A percentile compares a stretch with the other conserved stretches of the same genome.
Conservation (phyloP, 768 basidiomycete genomes). For the Russula sp. region DNA sequence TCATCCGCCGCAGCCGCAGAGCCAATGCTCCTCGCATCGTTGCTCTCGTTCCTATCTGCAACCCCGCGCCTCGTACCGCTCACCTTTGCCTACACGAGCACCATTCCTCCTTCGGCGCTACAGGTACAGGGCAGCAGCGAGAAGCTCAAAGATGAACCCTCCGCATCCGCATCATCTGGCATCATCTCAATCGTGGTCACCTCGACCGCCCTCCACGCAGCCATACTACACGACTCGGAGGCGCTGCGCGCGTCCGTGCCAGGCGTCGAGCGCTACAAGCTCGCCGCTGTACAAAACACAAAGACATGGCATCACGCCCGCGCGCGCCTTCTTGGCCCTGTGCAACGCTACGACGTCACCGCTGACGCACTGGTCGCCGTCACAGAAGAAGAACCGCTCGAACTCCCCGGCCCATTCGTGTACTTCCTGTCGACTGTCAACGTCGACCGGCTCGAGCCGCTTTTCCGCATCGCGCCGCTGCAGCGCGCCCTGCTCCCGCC, state of each 20-base stretch:
- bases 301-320: slow-evolving; percentile 59
- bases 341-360: slow-evolving; percentile 56
- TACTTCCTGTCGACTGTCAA: slow-evolving; percentile 83
- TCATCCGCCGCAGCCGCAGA: slow-evolving; percentile 6
- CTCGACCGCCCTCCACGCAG: slow-evolving; percentile 80
- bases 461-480: slow-evolving; percentile 71
- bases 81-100: slow-evolving; percentile 46
- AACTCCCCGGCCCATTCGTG: slow-evolving; percentile 67
- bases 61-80: slow-evolving; percentile 33
- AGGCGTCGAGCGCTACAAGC: slow-evolving; percentile 78
- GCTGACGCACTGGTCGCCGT: slow-evolving; percentile 41
- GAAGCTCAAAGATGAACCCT: not conserved
- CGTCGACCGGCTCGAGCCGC: slow-evolving; percentile 78
- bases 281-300: slow-evolving; percentile 73
- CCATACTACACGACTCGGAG: slow-evolving; percentile 79
- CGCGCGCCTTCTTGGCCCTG: slow-evolving; percentile 45
- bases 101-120: slow-evolving; percentile 23
- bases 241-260: slow-evolving; percentile 59
- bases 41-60: slow-evolving; percentile 22
- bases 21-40: slow-evolving; percentile 36
- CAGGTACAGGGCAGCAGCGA: not conserved
- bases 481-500: slow-evolving; percentile 39
- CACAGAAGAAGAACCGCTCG: slow-evolving; percentile 33
- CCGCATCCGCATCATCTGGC: not conserved
- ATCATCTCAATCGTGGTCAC: slow-evolving; percentile 72